Percentiles rank a stretch among this genome's conserved stretches.
These are phyloP conservation scores for Diutina scorzettiae DNA, from an alignment of 1,139 yeast species.

Conservation along the genomic window DNA sequence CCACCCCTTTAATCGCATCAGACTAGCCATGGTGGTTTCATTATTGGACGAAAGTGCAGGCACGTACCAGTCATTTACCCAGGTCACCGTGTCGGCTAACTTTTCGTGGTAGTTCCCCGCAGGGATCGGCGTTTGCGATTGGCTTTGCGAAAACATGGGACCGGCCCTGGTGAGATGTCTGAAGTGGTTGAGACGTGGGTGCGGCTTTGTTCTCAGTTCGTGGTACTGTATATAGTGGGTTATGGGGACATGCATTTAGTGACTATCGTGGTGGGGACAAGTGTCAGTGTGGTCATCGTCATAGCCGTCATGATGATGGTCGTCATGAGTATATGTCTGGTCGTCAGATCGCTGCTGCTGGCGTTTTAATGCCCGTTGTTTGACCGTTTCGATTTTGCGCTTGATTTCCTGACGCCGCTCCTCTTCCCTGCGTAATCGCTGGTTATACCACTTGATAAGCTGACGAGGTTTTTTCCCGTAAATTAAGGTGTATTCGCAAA, in stretches of 20 bases:
- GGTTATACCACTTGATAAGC: conserved; percentile 36
- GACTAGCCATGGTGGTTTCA: conserved; percentile 12
- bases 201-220: too few species aligned
- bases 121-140: conserved; percentile 5
- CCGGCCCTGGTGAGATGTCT: background rate
- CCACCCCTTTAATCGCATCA: conserved; percentile 29
- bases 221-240: background rate
- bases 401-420: conserved; percentile 22
- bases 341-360: conserved; percentile 3
- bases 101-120: conserved; percentile 6
- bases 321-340: background rate
- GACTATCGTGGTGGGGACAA: background rate
- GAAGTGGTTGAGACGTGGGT: too few species aligned
- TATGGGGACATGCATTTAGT: background rate
- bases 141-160: conserved; percentile 5
- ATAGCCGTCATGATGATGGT: background rate
- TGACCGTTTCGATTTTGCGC: conserved; percentile 25
- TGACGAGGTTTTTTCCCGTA: conserved; percentile 41
- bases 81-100: conserved; percentile 20
- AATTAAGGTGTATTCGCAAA: conserved; percentile 50
- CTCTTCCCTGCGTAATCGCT: conserved; percentile 22
- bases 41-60: conserved; percentile 14
- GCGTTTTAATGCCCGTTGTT: conserved; percentile 23
- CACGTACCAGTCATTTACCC: conserved; percentile 33
- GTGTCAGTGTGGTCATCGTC: background rate